phyloP scores from a whole-genome alignment of 108 stramenopile species.

The Nannochloropsis salina region DNA sequence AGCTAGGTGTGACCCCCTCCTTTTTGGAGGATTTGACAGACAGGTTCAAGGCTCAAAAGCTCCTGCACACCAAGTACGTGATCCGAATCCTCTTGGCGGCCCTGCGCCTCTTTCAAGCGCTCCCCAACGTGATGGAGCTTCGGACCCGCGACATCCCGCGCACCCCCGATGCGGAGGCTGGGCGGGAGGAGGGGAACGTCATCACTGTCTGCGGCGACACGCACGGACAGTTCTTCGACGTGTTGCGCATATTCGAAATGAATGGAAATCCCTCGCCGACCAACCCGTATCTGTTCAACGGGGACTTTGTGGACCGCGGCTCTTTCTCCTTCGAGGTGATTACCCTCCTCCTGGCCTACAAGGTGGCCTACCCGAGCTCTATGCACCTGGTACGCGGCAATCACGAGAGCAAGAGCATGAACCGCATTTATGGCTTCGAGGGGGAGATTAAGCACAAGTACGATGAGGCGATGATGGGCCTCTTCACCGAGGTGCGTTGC shows the following conservation, averaged over 20 bases:
- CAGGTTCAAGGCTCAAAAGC: slow-evolving; percentile 77
- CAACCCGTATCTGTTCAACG: slow-evolving; percentile 96
- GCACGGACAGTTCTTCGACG: slow-evolving; percentile 98
- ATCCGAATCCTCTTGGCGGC: slow-evolving; percentile 36
- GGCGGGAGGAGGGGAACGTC: slow-evolving; percentile 24
- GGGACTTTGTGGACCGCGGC: slow-evolving; percentile 97
- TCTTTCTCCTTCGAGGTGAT: slow-evolving; percentile 90
- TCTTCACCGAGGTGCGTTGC: slow-evolving; percentile 74
- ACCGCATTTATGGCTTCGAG: slow-evolving; percentile 96
- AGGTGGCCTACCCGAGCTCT: slow-evolving; percentile 69
- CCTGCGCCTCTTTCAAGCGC: slow-evolving; percentile 43
- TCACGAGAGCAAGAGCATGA: slow-evolving; percentile 99
- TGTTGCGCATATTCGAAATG: slow-evolving; percentile 90
- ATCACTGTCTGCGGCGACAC: slow-evolving; percentile 88
- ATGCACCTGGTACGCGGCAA: slow-evolving; percentile 86
- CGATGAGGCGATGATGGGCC: slow-evolving; percentile 85
- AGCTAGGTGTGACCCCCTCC: slow-evolving; percentile 65
- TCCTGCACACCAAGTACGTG: slow-evolving; percentile 67
- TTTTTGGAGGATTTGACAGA: slow-evolving; percentile 80
- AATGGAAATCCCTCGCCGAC: slow-evolving; percentile 68
- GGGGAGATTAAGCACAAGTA: slow-evolving; percentile 97
- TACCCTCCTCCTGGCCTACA: slow-evolving; percentile 77
- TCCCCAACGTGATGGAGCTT: slow-evolving; percentile 27
- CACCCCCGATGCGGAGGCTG: neutral
- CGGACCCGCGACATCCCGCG: slow-evolving; percentile 41